Evolutionary conservation across 495 filamentous ascomycete genomes (phyloP).

Genomic region (Podospora fimiseda): DNA sequence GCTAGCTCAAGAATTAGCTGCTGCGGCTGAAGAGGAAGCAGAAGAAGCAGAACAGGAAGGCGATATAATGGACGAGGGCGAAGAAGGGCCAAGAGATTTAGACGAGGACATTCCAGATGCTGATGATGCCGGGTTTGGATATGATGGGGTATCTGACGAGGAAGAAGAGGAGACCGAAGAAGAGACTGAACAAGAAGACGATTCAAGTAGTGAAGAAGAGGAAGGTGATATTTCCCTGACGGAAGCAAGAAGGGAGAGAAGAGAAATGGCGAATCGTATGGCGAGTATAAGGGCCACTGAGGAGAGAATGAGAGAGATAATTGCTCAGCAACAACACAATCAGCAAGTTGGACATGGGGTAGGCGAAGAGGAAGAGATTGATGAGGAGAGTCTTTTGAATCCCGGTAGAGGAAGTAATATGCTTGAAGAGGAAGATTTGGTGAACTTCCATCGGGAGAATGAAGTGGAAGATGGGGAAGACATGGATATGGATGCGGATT

Average conservation of each 20-base stretch:
- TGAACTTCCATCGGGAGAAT: conserved; percentile 14
- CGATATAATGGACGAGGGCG: conserved; percentile 21
- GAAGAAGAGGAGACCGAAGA: conserved; percentile 26
- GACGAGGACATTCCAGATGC: conserved; percentile 65
- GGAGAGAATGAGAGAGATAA: conserved; percentile 43
- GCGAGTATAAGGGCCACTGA: conserved; percentile 31
- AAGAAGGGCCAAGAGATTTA: conserved; percentile 42
- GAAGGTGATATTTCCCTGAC: conserved; percentile 6
- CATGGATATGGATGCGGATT: conserved; percentile 51
- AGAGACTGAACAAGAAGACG: too few relatives aligned
- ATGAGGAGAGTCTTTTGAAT: not conserved
- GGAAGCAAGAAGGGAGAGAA: conserved; percentile 18
- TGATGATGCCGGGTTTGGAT: conserved; percentile 41
- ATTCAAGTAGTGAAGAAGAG: conserved; percentile 19
- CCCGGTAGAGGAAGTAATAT: conserved; percentile 31
- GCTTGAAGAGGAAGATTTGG: conserved; percentile 48
- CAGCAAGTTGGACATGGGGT: conserved; percentile 40
- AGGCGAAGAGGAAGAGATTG: conserved; percentile 36
- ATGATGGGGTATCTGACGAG: conserved; percentile 32
- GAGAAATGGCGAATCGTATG: conserved; percentile 27
- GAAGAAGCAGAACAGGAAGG: conserved; percentile 25
- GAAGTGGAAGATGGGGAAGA: conserved; percentile 24
- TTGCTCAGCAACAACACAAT: conserved; percentile 31
- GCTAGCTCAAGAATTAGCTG: conserved; percentile 57
- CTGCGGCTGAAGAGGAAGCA: conserved; percentile 49